A percentile compares a stretch with the other conserved stretches of the same genome.
phyloP scores from a whole-genome alignment of 331 rosid species.

The Malus hybrid region DNA sequence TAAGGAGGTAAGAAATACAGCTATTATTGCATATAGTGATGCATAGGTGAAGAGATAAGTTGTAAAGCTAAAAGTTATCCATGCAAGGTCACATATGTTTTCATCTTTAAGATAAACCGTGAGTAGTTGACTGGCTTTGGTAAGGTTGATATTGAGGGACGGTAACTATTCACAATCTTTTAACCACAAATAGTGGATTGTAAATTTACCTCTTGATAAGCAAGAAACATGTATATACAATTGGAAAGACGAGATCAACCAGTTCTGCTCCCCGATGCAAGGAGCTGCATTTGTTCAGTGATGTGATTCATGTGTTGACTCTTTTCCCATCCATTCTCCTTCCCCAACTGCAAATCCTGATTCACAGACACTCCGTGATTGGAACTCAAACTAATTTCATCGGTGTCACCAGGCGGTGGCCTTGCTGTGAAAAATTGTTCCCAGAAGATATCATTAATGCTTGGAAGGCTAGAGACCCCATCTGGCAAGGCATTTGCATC shows the following conservation, averaged over 20 bases:
- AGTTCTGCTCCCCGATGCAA: slow-evolving; percentile 30
- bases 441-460: slow-evolving; percentile 61
- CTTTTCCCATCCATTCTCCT: slow-evolving; percentile 32
- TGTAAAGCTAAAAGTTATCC: not conserved
- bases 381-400: slow-evolving; percentile 33
- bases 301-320: slow-evolving; percentile 33
- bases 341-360: slow-evolving; percentile 20
- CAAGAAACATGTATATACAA: slow-evolving; percentile 33
- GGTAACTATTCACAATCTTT: slow-evolving; percentile 21
- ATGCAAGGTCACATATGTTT: not conserved
- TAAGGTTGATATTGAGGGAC: not conserved
- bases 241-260: slow-evolving; percentile 25
- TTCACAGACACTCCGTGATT: slow-evolving; percentile 25
- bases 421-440: slow-evolving; percentile 40
- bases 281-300: slow-evolving; percentile 56
- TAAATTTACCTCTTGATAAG: slow-evolving; percentile 41
- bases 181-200: slow-evolving; percentile 6
- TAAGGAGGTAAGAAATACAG: not conserved
- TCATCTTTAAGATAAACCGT: not conserved
- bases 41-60: not conserved
- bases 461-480: slow-evolving; percentile 40
- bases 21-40: not conserved
- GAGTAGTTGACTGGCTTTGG: not conserved
- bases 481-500: slow-evolving; percentile 16
- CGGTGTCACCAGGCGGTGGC: slow-evolving; percentile 30